phyloP scores from a whole-genome alignment of 371 early-diverging fungal species.

The Mortierella sp. region DNA sequence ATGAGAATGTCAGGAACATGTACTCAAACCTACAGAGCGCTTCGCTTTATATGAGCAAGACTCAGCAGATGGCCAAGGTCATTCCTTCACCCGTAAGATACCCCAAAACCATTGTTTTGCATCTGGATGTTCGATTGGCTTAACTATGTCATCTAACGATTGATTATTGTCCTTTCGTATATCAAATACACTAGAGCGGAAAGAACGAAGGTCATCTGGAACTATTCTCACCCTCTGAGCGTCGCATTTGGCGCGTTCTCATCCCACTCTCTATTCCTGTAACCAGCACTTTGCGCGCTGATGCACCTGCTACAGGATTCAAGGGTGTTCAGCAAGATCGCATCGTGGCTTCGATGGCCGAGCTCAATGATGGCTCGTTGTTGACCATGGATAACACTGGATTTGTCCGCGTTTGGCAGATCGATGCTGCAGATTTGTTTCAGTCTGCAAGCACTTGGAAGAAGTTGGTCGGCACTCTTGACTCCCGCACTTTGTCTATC shows the following conservation, averaged over 20 bases:
- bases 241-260: constrained; percentile 72
- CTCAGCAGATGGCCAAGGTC: constrained; percentile 72
- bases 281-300: constrained; percentile 49
- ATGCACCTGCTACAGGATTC: constrained; percentile 61
- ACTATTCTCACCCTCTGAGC: constrained; percentile 66
- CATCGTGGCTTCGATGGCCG: constrained; percentile 69
- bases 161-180: neutral
- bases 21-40: constrained; percentile 66
- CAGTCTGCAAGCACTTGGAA: constrained; percentile 80
- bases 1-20: constrained; percentile 55
- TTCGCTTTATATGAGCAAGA: constrained; percentile 60
- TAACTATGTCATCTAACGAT: neutral
- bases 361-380: constrained; percentile 74
- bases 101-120: neutral
- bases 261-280: constrained; percentile 72
- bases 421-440: constrained; percentile 66
- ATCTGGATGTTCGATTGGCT: neutral
- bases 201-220: constrained; percentile 74
- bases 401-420: constrained; percentile 79
- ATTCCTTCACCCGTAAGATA: constrained; percentile 59
- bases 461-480: constrained; percentile 78
- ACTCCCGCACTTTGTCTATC: constrained; percentile 71
- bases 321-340: constrained; percentile 67
- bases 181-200: constrained; percentile 62
- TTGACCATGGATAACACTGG: constrained; percentile 78